Conservation (phyloP, 345 rosid genomes). For the Eucalyptus marginata region DNA sequence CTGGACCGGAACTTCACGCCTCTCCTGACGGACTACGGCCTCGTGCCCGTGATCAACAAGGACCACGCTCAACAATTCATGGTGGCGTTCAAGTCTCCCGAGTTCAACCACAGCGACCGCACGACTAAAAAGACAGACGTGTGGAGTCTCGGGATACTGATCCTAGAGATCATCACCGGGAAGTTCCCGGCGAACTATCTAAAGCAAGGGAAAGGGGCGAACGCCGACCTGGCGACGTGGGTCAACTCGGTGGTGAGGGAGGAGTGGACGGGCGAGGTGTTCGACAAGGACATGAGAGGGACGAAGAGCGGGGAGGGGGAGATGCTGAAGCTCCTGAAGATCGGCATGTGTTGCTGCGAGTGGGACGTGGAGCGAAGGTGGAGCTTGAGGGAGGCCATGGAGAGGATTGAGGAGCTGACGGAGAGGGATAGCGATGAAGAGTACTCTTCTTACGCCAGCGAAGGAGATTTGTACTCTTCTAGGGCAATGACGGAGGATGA, state of each 20-base stretch:
- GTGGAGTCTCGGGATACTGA: constrained; percentile 90
- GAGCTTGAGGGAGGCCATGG: constrained; percentile 50
- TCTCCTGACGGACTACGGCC: constrained; percentile 46
- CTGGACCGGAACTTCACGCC: constrained; percentile 45
- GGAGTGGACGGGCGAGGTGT: constrained; percentile 79
- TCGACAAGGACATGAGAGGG: constrained; percentile 65
- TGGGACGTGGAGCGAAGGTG: constrained; percentile 63
- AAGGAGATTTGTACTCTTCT: constrained; percentile 42
- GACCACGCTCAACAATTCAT: constrained; percentile 59
- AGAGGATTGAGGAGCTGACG: constrained; percentile 40
- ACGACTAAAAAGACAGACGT: constrained; percentile 57
- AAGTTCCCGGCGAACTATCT: constrained; percentile 72
- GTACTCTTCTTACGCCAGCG: constrained; percentile 44
- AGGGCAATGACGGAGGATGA: constrained; percentile 46
- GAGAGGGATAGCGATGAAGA: constrained; percentile 45
- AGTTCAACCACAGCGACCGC: constrained; percentile 34
- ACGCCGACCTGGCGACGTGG: constrained; percentile 58
- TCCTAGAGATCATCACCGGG: constrained; percentile 70
- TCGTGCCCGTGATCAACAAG: constrained; percentile 39
- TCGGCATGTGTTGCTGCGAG: constrained; percentile 80
- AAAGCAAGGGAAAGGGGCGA: constrained; percentile 40
- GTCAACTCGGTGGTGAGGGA: constrained; percentile 68
- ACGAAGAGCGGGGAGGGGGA: constrained; percentile 55
- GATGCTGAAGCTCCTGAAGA: constrained; percentile 72
- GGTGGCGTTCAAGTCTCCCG: constrained; percentile 82